Evolutionary conservation across 192 early-diverging fungal species (phyloP).

Genomic region (Linnemannia elongata): DNA sequence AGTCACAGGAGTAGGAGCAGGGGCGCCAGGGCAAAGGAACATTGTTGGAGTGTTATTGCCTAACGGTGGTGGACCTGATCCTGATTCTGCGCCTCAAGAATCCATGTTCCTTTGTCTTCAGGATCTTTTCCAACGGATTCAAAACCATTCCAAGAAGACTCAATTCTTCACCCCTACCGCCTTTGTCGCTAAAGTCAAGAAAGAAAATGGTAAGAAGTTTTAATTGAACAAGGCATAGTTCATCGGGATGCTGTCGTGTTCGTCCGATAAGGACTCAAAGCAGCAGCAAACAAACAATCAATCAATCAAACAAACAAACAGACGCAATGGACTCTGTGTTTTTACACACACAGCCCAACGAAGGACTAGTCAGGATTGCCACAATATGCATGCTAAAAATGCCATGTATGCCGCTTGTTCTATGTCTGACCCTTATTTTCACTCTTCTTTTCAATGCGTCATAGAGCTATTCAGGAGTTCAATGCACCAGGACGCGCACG

Average conservation of each 20-base stretch:
- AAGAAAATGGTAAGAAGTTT: constrained; percentile 83
- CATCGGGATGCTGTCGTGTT: neutral
- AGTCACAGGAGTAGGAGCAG: neutral
- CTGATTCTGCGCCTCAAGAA: constrained; percentile 73
- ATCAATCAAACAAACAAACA: neutral
- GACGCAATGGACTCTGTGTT: constrained; percentile 2
- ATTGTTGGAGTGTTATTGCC: constrained; percentile 45
- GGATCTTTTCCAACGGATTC: constrained; percentile 88
- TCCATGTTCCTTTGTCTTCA: constrained; percentile 88
- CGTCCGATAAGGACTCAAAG: neutral
- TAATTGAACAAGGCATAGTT: neutral
- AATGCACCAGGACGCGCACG: constrained; percentile 98
- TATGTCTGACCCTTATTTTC: neutral
- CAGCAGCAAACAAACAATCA: neutral
- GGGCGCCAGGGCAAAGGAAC: constrained; percentile 20
- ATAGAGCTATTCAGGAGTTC: constrained; percentile 92
- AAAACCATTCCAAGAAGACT: constrained; percentile 84
- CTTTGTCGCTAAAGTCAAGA: constrained; percentile 92
- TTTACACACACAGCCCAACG: neutral
- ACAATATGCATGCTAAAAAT: constrained; percentile 12
- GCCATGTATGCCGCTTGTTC: constrained; percentile 22
- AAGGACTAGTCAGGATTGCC: neutral
- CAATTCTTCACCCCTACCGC: constrained; percentile 86
- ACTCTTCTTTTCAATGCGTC: constrained; percentile 7
- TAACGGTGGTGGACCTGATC: constrained; percentile 61